A percentile compares a stretch with the other conserved stretches of the same genome.
These are phyloP conservation scores for Marchantia polymorpha DNA, from an alignment of 225 moss, liverwort and hornwort species.

Conservation along the genomic window DNA sequence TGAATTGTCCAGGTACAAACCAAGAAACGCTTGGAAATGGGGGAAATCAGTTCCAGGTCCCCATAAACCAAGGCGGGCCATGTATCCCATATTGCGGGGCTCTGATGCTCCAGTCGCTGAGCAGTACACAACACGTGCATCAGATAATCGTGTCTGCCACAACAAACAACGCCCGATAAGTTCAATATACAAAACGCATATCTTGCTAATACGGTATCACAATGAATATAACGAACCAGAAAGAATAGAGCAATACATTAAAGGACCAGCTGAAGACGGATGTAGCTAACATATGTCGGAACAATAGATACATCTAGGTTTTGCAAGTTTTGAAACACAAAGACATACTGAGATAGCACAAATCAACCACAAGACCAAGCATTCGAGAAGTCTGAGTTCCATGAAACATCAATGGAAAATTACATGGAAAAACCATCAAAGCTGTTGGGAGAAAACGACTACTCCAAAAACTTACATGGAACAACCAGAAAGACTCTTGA, in stretches of 20 bases:
- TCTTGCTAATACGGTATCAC: too few species aligned
- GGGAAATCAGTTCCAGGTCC: conserved; percentile 95
- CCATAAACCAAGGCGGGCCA: conserved; percentile 98
- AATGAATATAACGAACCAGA: not conserved
- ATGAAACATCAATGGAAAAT: too few species aligned
- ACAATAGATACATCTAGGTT: not conserved
- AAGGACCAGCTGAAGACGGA: not conserved
- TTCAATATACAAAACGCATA: not conserved
- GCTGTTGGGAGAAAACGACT: too few species aligned
- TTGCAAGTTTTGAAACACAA: too few species aligned
- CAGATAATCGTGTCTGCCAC: conserved; percentile 62
- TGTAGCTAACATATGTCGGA: not conserved
- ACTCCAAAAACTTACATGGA: too few species aligned
- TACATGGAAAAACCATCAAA: too few species aligned
- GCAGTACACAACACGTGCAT: conserved; percentile 95
- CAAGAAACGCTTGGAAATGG: conserved; percentile 79
- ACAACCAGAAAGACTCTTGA: too few species aligned
- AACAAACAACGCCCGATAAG: conserved; percentile 5
- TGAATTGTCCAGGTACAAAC: conserved; percentile 39
- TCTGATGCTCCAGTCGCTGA: conserved; percentile 99
- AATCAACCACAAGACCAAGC: too few species aligned
- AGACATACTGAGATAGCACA: too few species aligned
- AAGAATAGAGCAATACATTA: not conserved
- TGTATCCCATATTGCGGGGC: conserved; percentile 99
- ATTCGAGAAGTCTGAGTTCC: too few species aligned